phyloP scores from a whole-genome alignment of 805 yeast genomes.

The Crinitomyces ghanaensis region DNA sequence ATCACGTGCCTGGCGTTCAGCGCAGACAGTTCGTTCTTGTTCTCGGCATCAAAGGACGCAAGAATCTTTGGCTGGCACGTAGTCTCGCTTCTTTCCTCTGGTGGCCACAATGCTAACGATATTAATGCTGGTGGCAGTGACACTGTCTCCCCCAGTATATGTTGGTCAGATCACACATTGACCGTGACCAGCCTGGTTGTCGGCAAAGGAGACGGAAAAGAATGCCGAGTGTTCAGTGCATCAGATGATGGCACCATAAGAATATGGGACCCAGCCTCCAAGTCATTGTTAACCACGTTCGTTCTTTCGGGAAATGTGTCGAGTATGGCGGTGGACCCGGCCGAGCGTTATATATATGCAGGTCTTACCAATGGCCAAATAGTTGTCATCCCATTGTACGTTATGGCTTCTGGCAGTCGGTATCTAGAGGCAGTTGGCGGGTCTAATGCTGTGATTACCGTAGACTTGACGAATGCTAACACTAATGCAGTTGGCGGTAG shows the following conservation, averaged over 20 bases:
- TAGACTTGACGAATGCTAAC: too few relatives aligned
- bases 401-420: constrained; percentile 27
- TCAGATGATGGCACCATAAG: constrained; percentile 69
- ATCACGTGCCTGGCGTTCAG: constrained; percentile 50
- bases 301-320: constrained; percentile 50
- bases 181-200: constrained; percentile 40
- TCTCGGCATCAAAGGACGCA: constrained; percentile 75
- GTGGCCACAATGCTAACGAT: background rate
- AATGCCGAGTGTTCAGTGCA: constrained; percentile 52
- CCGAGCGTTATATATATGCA: constrained; percentile 59
- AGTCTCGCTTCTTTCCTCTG: constrained; percentile 39
- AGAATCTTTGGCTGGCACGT: constrained; percentile 66
- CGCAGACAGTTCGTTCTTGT: constrained; percentile 50
- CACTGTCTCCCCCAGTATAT: constrained; percentile 18
- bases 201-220: constrained; percentile 43
- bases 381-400: constrained; percentile 40
- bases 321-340: constrained; percentile 60
- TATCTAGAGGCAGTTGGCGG: constrained; percentile 53
- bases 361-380: constrained; percentile 59
- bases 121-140: constrained; percentile 18
- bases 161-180: constrained; percentile 30
- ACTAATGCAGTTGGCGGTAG: constrained; percentile 23
- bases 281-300: constrained; percentile 52
- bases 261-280: constrained; percentile 45
- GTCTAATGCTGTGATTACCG: constrained; percentile 37